These are phyloP conservation scores for Brassica carinata DNA, from an alignment of 345 rosid genomes.

Conservation along the genomic window DNA sequence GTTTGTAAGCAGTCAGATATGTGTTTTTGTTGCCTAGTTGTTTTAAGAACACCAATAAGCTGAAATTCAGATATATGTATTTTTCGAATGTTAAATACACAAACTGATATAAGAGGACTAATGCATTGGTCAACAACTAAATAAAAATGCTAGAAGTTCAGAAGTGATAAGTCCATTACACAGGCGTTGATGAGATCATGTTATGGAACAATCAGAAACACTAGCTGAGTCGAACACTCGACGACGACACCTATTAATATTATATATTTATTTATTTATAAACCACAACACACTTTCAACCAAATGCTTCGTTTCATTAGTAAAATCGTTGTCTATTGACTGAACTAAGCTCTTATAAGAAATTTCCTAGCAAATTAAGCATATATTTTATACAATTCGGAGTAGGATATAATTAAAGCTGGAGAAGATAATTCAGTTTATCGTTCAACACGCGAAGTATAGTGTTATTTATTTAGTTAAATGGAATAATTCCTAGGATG, in stretches of 20 bases:
- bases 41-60: neutral
- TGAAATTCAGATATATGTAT: neutral
- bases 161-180: neutral
- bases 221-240: constrained; percentile 27
- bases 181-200: constrained; percentile 9
- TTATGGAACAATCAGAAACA: constrained; percentile 12
- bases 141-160: neutral
- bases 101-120: neutral
- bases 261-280: neutral
- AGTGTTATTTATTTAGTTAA: neutral
- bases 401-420: neutral
- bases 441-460: neutral
- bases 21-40: neutral
- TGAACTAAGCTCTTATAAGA: neutral
- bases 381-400: constrained; percentile 6
- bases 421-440: neutral
- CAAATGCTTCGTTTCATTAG: neutral
- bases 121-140: constrained; percentile 8
- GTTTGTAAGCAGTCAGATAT: neutral
- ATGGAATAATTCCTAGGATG: constrained; percentile 8
- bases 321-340: constrained; percentile 18
- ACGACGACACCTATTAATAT: constrained; percentile 4
- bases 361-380: constrained; percentile 24
- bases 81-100: neutral
- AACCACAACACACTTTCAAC: neutral